Conservation (phyloP, 2,329 filamentous ascomycete genomes). For the Bimuria novae-zelandiae region DNA sequence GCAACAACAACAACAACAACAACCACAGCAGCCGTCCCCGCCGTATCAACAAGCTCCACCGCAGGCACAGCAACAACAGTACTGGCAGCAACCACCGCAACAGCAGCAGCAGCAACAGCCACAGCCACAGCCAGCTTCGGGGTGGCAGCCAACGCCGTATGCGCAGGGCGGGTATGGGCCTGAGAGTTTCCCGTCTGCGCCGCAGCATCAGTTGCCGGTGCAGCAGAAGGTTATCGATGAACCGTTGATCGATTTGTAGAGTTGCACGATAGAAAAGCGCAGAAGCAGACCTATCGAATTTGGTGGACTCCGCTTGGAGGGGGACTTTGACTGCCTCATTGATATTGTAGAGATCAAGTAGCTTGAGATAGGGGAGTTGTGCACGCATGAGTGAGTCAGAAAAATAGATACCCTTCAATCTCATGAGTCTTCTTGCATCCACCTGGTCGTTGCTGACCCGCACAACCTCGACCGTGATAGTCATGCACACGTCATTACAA, state of each 20-base stretch:
- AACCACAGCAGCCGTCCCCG: constrained; percentile 19
- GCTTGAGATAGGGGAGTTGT: no score
- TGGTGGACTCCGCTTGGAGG: no score
- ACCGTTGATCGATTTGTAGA: constrained; percentile 75
- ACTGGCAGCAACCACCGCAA: constrained; percentile 21
- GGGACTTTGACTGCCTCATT: not conserved
- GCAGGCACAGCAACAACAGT: not conserved
- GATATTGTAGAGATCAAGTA: no score
- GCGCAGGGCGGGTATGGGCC: constrained; percentile 48
- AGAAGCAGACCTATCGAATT: no score
- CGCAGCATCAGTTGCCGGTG: constrained; percentile 61
- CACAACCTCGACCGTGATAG: no score
- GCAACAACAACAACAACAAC: constrained; percentile 25
- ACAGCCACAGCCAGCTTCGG: constrained; percentile 34
- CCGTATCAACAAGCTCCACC: constrained; percentile 14
- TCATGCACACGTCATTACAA: no score
- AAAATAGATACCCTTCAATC: constrained; percentile 8
- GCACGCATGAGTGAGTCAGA: not conserved
- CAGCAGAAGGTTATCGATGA: constrained; percentile 67
- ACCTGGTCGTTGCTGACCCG: no score
- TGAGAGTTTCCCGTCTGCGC: constrained; percentile 66
- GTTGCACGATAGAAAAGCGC: no score
- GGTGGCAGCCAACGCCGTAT: constrained; percentile 45
- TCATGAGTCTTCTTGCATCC: no score
- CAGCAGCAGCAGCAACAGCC: constrained; percentile 16